Evolutionary conservation across 2,329 filamentous ascomycete genomes (phyloP).

Genomic region (Talaromyces albobiverticillius): DNA sequence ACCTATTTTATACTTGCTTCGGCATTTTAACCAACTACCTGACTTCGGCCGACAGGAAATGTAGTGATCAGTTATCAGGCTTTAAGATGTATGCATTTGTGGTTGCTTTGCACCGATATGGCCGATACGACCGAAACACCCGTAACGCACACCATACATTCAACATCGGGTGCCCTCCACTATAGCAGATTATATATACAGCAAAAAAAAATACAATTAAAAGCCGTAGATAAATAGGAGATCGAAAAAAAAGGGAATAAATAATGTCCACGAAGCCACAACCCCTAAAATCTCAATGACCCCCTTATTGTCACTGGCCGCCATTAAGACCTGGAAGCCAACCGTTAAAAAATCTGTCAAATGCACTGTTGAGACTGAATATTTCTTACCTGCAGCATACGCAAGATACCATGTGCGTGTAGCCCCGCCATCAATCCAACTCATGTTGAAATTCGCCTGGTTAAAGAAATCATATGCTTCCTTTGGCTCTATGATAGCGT

Average conservation of each 20-base stretch:
- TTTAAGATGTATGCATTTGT: neutral
- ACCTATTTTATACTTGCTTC: no score
- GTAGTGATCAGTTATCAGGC: no score
- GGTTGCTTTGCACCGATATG: neutral
- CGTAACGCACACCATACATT: no score
- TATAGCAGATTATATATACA: no score
- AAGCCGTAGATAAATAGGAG: neutral
- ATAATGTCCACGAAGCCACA: conserved; percentile 6
- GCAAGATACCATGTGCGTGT: conserved; percentile 82
- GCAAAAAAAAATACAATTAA: no score
- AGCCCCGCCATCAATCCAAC: conserved; percentile 72
- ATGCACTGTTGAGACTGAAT: neutral
- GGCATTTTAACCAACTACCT: no score
- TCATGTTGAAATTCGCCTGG: conserved; percentile 60
- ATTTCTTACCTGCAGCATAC: conserved; percentile 63
- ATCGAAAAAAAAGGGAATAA: neutral
- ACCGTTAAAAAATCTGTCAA: neutral
- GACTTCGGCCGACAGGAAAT: no score
- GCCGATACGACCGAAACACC: neutral
- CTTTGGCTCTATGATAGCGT: conserved; percentile 70
- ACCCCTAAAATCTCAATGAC: neutral
- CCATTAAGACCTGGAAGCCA: conserved; percentile 10
- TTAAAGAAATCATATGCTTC: conserved; percentile 74
- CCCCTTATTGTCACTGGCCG: neutral
- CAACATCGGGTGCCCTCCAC: no score